Evolutionary conservation across 1,284 basidiomycete genomes (phyloP).

Genomic region (Sparassis latifolia): DNA sequence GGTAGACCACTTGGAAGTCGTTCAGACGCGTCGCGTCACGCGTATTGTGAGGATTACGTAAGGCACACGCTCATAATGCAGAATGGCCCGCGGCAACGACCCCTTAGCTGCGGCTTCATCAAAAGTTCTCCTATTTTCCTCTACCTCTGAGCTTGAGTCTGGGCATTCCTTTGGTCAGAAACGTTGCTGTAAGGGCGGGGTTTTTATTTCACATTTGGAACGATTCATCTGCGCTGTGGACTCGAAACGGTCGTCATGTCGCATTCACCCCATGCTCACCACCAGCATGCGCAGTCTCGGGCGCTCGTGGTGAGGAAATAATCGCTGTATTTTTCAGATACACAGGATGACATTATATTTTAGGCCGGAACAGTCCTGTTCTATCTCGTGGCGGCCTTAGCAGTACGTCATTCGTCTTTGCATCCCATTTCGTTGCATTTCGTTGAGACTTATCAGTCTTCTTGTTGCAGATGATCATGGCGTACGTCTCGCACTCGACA

Average conservation of each 20-base stretch:
- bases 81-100: neutral
- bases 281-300: neutral
- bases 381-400: conserved; percentile 76
- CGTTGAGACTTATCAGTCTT: conserved; percentile 4
- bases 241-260: no score
- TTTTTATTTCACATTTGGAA: no score
- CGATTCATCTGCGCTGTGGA: no score
- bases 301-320: neutral
- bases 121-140: no score
- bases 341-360: neutral
- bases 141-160: no score
- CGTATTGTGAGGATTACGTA: neutral
- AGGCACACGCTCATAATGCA: no score
- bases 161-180: no score
- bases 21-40: neutral
- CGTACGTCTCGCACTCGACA: conserved; percentile 38
- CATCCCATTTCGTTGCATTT: neutral
- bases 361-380: conserved; percentile 66
- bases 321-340: neutral
- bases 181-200: no score
- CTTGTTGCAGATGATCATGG: conserved; percentile 66
- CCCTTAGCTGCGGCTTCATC: no score
- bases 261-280: neutral
- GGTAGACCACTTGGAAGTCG: no score
- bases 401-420: conserved; percentile 45